Conservation (phyloP, 2,329 filamentous ascomycete genomes). For the Epichloe sp. region DNA sequence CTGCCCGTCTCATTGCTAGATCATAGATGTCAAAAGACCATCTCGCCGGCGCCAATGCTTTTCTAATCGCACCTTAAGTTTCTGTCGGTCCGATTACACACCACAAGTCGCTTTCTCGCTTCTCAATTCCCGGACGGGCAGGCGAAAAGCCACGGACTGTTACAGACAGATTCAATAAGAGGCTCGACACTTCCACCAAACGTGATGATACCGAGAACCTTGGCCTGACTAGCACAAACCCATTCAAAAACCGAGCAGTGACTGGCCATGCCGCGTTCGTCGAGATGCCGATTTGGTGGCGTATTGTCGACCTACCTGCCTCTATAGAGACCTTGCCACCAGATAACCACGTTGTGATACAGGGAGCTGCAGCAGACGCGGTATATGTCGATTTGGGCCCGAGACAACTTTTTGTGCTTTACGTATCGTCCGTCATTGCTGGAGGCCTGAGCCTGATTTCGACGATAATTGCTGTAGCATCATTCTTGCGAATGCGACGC, state of each 20-base stretch:
- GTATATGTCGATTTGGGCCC: not conserved
- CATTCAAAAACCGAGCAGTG: not conserved
- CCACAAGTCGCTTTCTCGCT: not conserved
- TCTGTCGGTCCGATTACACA: not conserved
- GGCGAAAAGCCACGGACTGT: not conserved
- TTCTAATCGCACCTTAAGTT: not conserved
- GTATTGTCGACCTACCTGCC: not conserved
- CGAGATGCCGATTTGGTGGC: conserved; percentile 2
- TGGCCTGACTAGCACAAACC: not conserved
- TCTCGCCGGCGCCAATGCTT: not conserved
- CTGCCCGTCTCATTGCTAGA: not conserved
- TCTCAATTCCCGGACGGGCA: not conserved
- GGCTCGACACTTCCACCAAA: not conserved
- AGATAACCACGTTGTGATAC: not conserved
- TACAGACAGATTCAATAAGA: not conserved
- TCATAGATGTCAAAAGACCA: not conserved
- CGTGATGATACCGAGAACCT: not conserved
- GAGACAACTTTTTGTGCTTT: conserved; percentile 5
- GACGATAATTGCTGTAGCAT: conserved; percentile 48
- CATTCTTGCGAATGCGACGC: conserved; percentile 61
- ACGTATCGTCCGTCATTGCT: conserved; percentile 24
- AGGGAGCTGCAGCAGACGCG: not conserved
- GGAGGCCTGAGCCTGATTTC: conserved; percentile 42
- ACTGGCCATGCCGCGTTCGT: not conserved
- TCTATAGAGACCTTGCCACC: not conserved